Base-by-base conservation (phyloP, 495 filamentous ascomycete species). In the Zalerion maritima region DNA sequence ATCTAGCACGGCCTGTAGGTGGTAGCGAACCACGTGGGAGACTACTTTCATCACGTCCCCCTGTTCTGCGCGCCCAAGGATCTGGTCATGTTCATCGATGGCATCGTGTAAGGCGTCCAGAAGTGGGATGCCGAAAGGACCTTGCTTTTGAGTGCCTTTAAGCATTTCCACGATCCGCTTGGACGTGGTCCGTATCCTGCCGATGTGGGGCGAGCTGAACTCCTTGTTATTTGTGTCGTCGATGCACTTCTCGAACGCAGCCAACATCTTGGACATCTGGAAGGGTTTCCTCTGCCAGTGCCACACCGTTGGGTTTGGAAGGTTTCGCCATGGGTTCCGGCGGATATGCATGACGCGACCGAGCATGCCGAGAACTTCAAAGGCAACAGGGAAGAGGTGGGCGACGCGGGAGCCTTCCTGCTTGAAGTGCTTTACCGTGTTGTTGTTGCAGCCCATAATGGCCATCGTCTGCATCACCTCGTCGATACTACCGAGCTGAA, bases 361-460 rank as follows among this genome's bases (percentile, higher is more conserved):
- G 4, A 68, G 43, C 63, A 68, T 68, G 9, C 60, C 63, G 18
- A 68, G 39, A 6, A 68, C 40, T 34, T 68, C 63, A 21, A 68
- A 66, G 3, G 61, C 47, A 1, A 66, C 46, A 24, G 63, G 57
- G n/a, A 64, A 68, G 2, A 68, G 43, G 28, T 68, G 63, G 14
- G 37, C 35, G 20, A 49, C 41, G 14, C 39, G 46, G 29, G 39
- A 41, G 11, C 57, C 50, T 14, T 48, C 29, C 1, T 34, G 26
- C 4, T 49, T 44, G 21, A 60, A 63, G 34, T 46, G 41, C 20
- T 54, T 52, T 11, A 55, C 47, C 3, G 58, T 57, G 13, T 50
- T 40, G 11, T 53, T 49, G 14, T 53, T 54, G 42, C 60, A 64
- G 1, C 55, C 53, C 18, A 68, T 50, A 14, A 47, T 36, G 8